Evolutionary conservation across 495 filamentous ascomycete species (phyloP), one percentile per base, ranked within the genome.

Genomic region (Aspergillus bridgeri): DNA sequence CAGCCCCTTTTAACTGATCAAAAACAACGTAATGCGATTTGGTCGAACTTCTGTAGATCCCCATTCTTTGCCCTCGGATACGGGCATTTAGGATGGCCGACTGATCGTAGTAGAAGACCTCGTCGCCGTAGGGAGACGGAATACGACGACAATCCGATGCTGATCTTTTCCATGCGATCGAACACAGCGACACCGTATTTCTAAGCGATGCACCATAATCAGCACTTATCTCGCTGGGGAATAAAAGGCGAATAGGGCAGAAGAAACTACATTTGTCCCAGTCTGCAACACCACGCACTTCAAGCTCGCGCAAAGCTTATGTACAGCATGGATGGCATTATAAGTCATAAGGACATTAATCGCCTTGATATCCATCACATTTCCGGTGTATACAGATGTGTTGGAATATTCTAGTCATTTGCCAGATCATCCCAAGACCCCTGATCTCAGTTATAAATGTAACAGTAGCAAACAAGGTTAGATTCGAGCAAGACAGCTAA

Each of bases 1-100:
- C 1, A 3, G 9, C 9, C 9, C 17, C 33, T 15, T 11, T 38
- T 11, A 38, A 38, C 9, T 3, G 54, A 19, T 60, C 61, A 48
- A 63, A 57, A 5, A 46, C 57, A 5, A 17, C 13, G 7, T 18
- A 48, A 60, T 56, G 29, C 57, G 57, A 44, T 73, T 67, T 15
- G 67, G 63, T 13, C 65, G 56, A 11, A 71, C 60, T 29, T 69
- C 68, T 46, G 59, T 65, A 60, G 59, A 73, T 22, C 65, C 62
- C 70, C 70, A 73, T 15, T 53, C 18, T 48, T 62, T 70, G 20
- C 57, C 60, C 18, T 54, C 19, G 45, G 60, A 60, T 11, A 61
- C 23, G 22, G n/a, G 53, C 43, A 23, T 55, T 43, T 3, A 73
- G 59, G 8, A 66, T 43, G 18, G 71, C 62, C n/a, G 61, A 55